Conservation (phyloP, 2,329 filamentous ascomycete species). For the Claviceps sp. region DNA sequence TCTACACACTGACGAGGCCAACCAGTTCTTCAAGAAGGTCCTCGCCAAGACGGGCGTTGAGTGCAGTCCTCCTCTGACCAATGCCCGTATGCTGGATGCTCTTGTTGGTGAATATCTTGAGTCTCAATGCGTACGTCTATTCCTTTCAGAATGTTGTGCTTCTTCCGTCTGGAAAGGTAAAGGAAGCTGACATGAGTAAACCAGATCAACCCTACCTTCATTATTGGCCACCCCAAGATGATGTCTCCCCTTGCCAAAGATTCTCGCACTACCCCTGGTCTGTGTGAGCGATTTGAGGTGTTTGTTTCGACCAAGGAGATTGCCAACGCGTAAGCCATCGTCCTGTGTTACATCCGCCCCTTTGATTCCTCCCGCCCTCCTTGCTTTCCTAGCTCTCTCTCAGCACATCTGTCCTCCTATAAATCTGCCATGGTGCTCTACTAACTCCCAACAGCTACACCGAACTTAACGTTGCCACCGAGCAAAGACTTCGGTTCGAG, state of each 20-base stretch:
- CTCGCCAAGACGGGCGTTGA: slow-evolving; percentile 85
- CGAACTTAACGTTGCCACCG: slow-evolving; percentile 85
- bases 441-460: slow-evolving; percentile 45
- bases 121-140: slow-evolving; percentile 53
- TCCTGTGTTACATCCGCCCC: neutral
- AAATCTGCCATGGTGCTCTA: neutral
- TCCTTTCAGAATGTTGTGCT: neutral
- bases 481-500: slow-evolving; percentile 73
- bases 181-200: neutral
- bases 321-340: slow-evolving; percentile 54
- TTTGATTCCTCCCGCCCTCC: neutral
- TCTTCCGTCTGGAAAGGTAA: neutral
- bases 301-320: slow-evolving; percentile 76
- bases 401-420: neutral
- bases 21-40: slow-evolving; percentile 71
- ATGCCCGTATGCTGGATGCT: slow-evolving; percentile 92
- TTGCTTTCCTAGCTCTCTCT: neutral
- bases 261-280: slow-evolving; percentile 65
- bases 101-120: slow-evolving; percentile 91
- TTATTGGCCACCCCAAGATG: slow-evolving; percentile 48
- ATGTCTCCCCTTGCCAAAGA: slow-evolving; percentile 95
- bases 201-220: slow-evolving; percentile 59
- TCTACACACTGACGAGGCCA: slow-evolving; percentile 79
- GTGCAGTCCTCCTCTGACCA: slow-evolving; percentile 81
- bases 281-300: slow-evolving; percentile 94